These are phyloP conservation scores for Saccharomycopsis sp. DNA, from an alignment of 805 yeast species.

Conservation along the genomic window DNA sequence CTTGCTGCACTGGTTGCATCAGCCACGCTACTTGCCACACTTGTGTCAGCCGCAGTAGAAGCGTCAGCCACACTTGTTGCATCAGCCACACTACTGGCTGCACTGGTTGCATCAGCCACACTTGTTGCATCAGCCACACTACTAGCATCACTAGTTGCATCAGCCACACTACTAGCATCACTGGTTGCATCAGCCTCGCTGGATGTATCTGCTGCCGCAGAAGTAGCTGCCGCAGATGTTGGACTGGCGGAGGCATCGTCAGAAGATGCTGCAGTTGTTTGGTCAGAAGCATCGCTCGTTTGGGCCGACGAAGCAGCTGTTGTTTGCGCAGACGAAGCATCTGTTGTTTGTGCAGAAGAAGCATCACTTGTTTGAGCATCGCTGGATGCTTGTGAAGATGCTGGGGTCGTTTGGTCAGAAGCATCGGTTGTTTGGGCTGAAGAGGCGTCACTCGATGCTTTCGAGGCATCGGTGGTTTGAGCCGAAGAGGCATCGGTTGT, in stretches of 20 bases:
- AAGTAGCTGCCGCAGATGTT: background rate
- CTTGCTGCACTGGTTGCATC: too few species aligned
- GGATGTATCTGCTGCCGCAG: background rate
- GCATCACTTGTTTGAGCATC: too few species aligned
- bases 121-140: background rate
- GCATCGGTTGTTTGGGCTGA: background rate
- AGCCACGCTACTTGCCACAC: background rate
- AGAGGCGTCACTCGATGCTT: too few species aligned
- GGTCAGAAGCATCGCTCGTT: too few species aligned
- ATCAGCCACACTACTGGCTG: background rate
- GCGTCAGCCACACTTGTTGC: constrained; percentile 3
- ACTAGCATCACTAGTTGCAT: too few species aligned
- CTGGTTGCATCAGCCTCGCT: too few species aligned
- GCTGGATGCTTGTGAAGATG: too few species aligned
- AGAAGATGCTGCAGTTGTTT: too few species aligned
- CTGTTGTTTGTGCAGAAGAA: constrained; percentile 1
- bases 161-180: background rate
- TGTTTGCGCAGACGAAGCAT: background rate
- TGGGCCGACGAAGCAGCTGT: too few species aligned
- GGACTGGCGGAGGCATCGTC: too few species aligned
- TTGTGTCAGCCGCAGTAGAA: background rate
- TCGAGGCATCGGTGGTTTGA: background rate
- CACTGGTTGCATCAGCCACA: background rate
- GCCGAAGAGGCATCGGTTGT: background rate
- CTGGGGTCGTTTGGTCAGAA: too few species aligned